Evolutionary conservation across 2,329 filamentous ascomycete species (phyloP).

Genomic region (Shiraia sp.): DNA sequence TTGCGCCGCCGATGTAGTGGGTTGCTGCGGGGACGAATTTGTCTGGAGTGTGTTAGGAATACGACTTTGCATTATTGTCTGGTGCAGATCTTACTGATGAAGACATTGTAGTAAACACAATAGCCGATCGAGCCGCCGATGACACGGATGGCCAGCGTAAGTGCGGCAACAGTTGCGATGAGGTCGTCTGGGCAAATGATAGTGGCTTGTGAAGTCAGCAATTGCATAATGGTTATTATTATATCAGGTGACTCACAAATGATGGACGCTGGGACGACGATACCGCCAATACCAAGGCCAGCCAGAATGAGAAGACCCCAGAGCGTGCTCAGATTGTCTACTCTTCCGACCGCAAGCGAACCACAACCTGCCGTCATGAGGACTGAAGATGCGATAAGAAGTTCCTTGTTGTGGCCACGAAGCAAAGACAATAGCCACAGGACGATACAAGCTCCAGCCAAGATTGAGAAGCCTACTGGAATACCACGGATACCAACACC

Average conservation of each 20-base stretch:
- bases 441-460: conserved; percentile 64
- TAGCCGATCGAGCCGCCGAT: conserved; percentile 69
- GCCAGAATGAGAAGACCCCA: conserved; percentile 64
- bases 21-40: conserved; percentile 29
- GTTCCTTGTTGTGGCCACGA: conserved; percentile 61
- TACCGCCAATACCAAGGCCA: conserved; percentile 68
- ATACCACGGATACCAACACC: conserved; percentile 67
- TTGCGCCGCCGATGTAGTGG: conserved; percentile 40
- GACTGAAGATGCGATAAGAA: conserved; percentile 63
- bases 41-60: conserved; percentile 3
- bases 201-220: conserved; percentile 49
- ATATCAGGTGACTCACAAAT: conserved; percentile 45
- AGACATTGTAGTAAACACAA: conserved; percentile 51
- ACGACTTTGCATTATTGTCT: neutral
- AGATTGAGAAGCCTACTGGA: conserved; percentile 66
- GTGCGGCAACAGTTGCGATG: conserved; percentile 68
- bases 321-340: conserved; percentile 58
- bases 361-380: conserved; percentile 70
- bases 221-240: neutral
- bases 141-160: conserved; percentile 69
- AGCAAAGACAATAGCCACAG: conserved; percentile 62
- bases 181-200: conserved; percentile 72
- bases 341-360: conserved; percentile 54
- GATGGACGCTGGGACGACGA: conserved; percentile 68
- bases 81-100: conserved; percentile 21